Evolutionary conservation across 164 flowering plant genomes (phyloP), one percentile per base, ranked within the genome.

Genomic region (Piper betle): DNA sequence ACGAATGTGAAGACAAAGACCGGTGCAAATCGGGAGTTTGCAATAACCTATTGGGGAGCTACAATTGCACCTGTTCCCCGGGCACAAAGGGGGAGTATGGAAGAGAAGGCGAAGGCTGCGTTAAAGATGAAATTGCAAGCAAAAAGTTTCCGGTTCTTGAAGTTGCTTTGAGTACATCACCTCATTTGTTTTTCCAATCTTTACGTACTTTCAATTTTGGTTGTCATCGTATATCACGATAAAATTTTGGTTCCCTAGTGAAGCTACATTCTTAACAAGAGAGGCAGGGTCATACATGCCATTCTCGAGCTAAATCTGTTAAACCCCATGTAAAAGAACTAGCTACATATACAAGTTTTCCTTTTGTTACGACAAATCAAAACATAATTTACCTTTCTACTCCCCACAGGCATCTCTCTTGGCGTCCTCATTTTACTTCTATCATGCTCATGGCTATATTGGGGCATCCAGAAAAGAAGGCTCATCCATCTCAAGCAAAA

Each of bases 401-500:
- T 58, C 55, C 4, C n/a, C 52, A 56, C 62, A 65, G 62, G 67
- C 15, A 13, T 58, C n/a, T 55, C 56, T 12, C 18, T 52, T 3
- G 8, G 62, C 15, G 19, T 65, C 7, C 39, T 65, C 43, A 5
- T 65, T 38, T 12, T 58, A 7, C 62, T 65, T 39, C 16, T 65
- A 37, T 61, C 50, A 13, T 11, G 50, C 6, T 57, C 19, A 52
- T 58, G 38, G 43, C 13, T 58, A 50, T 65, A 50, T 39, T 58
- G 48, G 62, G 62, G n/a, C 37, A 5, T 58, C 18, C 52, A 39
- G 37, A 65, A 15, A 58, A 58, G 57, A 39, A 52, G 20, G 62
- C 39, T 65, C 39, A 60, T 41, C 42, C 53, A 54, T 17, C 64
- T 60, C 37, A 59, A 42, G 55, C n/a, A 42, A n/a, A 42, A 53